Percentiles rank a stretch among this genome's conserved stretches.
phyloP scores from a whole-genome alignment of 2,329 filamentous ascomycete species.

The Penicillium brevicompactum region DNA sequence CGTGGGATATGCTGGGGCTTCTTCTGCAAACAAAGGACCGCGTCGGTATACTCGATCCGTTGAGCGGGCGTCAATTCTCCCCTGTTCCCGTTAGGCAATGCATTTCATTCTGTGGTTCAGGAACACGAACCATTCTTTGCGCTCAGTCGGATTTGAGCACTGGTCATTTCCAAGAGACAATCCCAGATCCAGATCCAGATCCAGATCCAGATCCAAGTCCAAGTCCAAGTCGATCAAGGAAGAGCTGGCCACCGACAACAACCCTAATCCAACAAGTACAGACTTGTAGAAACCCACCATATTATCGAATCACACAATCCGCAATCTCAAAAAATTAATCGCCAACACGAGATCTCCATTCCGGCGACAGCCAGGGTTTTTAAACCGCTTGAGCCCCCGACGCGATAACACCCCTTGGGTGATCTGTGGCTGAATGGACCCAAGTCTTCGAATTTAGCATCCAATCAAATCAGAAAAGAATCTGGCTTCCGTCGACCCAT shows the following conservation, averaged over 20 bases:
- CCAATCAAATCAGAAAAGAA: neutral
- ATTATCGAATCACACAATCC: neutral
- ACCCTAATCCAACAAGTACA: constrained; percentile 2
- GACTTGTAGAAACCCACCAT: constrained; percentile 7
- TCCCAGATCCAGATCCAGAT: neutral
- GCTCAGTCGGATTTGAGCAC: neutral
- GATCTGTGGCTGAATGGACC: constrained; percentile 1
- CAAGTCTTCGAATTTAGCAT: neutral
- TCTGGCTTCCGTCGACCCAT: neutral
- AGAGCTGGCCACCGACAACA: neutral
- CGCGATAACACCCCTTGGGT: constrained; percentile 3
- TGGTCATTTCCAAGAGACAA: neutral
- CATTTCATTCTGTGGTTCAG: neutral
- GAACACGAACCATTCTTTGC: constrained; percentile 20
- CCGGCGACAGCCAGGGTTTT: neutral
- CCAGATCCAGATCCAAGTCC: neutral
- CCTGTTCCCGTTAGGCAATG: constrained; percentile 13
- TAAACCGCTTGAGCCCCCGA: neutral
- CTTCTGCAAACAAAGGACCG: constrained; percentile 25
- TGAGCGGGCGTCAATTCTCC: constrained; percentile 17
- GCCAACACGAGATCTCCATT: neutral
- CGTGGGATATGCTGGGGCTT: constrained; percentile 21
- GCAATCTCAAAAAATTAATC: neutral
- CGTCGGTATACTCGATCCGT: constrained; percentile 27
- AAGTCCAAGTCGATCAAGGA: neutral